Evolutionary conservation across 208 protist species (phyloP).

Genomic region (Angomonas deanei): DNA sequence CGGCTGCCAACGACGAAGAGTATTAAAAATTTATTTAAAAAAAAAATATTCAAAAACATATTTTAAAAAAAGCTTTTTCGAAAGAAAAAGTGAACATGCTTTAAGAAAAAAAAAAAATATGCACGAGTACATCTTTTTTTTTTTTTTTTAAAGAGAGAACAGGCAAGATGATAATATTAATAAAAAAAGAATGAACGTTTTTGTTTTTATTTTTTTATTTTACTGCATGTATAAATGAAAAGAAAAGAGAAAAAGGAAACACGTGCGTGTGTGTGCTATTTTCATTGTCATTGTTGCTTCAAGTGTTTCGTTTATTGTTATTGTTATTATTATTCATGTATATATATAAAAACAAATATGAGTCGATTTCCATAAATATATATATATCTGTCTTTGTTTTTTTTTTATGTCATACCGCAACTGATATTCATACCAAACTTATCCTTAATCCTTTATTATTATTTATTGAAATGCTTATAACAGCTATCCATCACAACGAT

Average conservation of each 20-base stretch:
- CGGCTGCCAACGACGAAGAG: slow-evolving; percentile 6
- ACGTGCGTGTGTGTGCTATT: background rate
- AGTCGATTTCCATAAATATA: too few species aligned
- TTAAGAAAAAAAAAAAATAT: background rate
- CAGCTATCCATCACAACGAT: too few species aligned
- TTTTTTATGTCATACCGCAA: background rate
- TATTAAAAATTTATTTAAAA: background rate
- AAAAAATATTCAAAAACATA: background rate
- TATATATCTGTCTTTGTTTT: slow-evolving; percentile 4
- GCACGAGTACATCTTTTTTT: background rate
- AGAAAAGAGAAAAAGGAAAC: background rate
- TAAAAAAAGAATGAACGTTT: background rate
- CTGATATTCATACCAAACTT: background rate
- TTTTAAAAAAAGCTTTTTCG: background rate
- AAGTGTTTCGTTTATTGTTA: background rate
- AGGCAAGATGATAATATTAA: background rate
- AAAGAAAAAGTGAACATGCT: background rate
- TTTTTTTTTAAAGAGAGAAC: background rate
- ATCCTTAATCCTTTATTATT: too few species aligned
- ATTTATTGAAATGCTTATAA: too few species aligned
- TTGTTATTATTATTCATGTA: slow-evolving; percentile 3
- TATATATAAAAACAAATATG: too few species aligned
- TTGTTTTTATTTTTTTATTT: slow-evolving; percentile 1
- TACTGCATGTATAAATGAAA: slow-evolving; percentile 4
- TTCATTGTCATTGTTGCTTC: background rate